phyloP scores from a whole-genome alignment of 352 stramenopile species.

The Globisporangium uncinulatum region DNA sequence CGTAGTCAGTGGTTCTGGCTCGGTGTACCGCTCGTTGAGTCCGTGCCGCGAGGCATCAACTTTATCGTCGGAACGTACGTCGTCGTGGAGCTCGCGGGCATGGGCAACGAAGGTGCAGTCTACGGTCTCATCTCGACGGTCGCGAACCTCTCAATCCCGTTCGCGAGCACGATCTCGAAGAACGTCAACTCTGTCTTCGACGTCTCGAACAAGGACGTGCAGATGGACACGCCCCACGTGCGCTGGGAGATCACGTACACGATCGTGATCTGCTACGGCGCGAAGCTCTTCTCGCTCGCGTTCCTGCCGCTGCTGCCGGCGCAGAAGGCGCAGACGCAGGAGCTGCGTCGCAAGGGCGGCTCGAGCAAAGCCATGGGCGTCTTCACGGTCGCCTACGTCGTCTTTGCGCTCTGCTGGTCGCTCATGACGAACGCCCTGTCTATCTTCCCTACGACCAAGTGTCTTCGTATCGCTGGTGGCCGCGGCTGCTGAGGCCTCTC shows the following conservation, averaged over 20 bases:
- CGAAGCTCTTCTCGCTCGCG: conserved; percentile 17
- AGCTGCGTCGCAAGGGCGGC: conserved; percentile 32
- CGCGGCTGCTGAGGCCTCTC: conserved; percentile 6
- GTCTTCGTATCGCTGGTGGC: conserved; percentile 23
- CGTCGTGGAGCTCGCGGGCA: conserved; percentile 36
- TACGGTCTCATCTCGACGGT: conserved; percentile 38
- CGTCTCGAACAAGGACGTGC: conserved; percentile 32
- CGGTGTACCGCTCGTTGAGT: conserved; percentile 25
- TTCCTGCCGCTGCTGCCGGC: conserved; percentile 38
- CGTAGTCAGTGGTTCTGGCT: conserved; percentile 49
- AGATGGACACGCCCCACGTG: conserved; percentile 26
- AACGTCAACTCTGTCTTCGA: conserved; percentile 24
- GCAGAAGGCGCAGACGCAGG: conserved; percentile 41
- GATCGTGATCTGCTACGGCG: conserved; percentile 33
- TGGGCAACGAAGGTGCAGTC: conserved; percentile 39
- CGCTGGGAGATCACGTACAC: conserved; percentile 33
- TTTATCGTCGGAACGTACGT: conserved; percentile 41
- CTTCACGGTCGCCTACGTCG: conserved; percentile 29
- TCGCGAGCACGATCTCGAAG: conserved; percentile 37
- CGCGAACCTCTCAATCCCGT: conserved; percentile 29
- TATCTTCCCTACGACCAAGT: conserved; percentile 21
- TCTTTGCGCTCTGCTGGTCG: conserved; percentile 17
- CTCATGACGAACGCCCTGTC: conserved; percentile 19
- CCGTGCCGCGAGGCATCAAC: conserved; percentile 28
- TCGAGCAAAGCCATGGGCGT: conserved; percentile 29